Conservation (phyloP, 805 yeast genomes). For the Komagataella ulmi region DNA sequence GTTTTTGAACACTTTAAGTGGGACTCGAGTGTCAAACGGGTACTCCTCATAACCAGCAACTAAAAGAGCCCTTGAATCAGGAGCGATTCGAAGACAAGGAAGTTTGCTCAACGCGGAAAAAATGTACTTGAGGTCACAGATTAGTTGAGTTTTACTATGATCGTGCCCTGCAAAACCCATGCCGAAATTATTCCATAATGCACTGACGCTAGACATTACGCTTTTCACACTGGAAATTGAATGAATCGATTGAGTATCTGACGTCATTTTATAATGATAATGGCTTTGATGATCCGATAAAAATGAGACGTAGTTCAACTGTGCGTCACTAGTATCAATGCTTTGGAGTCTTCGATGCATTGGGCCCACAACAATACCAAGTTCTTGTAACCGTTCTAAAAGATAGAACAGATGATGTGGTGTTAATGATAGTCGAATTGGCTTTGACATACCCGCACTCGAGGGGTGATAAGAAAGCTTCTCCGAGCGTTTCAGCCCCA, state of each 20-base stretch:
- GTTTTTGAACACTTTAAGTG: slow-evolving; percentile 47
- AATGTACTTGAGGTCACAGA: slow-evolving; percentile 34
- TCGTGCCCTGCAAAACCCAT: slow-evolving; percentile 18
- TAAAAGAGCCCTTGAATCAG: slow-evolving; percentile 42
- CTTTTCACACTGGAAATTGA: slow-evolving; percentile 48
- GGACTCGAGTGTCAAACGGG: slow-evolving; percentile 61
- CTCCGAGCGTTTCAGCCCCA: slow-evolving; percentile 34
- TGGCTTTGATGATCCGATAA: slow-evolving; percentile 37
- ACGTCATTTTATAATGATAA: slow-evolving; percentile 13
- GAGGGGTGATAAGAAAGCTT: slow-evolving; percentile 1
- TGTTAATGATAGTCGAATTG: slow-evolving; percentile 43
- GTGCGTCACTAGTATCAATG: slow-evolving; percentile 35
- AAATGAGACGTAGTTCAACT: slow-evolving; percentile 40
- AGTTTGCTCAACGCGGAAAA: slow-evolving; percentile 52
- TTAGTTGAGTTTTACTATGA: slow-evolving; percentile 26
- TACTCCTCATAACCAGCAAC: slow-evolving; percentile 55
- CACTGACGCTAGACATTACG: slow-evolving; percentile 30
- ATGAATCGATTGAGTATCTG: slow-evolving; percentile 33
- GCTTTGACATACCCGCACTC: slow-evolving; percentile 19
- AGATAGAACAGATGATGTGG: slow-evolving; percentile 52
- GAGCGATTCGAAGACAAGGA: slow-evolving; percentile 49
- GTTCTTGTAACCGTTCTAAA: slow-evolving; percentile 38
- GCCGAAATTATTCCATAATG: slow-evolving; percentile 23
- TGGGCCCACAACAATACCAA: slow-evolving; percentile 43
- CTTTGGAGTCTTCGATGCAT: slow-evolving; percentile 45